Evolutionary conservation across 164 flowering plant genomes (phyloP).

Genomic region (Hamamelis virginiana): DNA sequence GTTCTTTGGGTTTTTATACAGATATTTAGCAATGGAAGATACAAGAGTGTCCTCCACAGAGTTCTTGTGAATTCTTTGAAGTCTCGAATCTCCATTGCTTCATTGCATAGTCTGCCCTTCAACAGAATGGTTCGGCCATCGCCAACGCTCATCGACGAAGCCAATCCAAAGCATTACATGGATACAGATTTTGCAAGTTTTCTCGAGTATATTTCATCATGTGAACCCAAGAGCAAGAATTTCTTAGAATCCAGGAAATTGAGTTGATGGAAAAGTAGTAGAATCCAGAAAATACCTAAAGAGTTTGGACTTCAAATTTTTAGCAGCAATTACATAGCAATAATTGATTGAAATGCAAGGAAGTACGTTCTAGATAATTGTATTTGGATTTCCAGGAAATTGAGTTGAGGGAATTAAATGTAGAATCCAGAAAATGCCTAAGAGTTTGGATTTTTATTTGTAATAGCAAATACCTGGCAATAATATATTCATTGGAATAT

Average conservation of each 20-base stretch:
- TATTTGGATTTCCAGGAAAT: too few species aligned
- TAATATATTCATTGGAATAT: too few species aligned
- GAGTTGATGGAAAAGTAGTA: slow-evolving; percentile 6
- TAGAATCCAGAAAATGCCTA: too few species aligned
- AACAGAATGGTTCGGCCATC: slow-evolving; percentile 45
- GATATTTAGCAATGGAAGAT: slow-evolving; percentile 91
- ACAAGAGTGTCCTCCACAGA: slow-evolving; percentile 81
- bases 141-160: slow-evolving; percentile 44
- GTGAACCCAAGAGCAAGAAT: slow-evolving; percentile 60
- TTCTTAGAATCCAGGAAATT: slow-evolving; percentile 74
- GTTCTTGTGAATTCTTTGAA: slow-evolving; percentile 55
- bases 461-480: too few species aligned
- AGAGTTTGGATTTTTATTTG: too few species aligned
- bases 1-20: slow-evolving; percentile 18
- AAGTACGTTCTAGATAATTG: too few species aligned
- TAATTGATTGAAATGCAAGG: too few species aligned
- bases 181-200: slow-evolving; percentile 71
- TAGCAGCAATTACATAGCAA: too few species aligned
- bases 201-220: slow-evolving; percentile 51
- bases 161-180: slow-evolving; percentile 61
- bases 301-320: too few species aligned
- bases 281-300: too few species aligned
- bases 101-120: slow-evolving; percentile 67
- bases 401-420: too few species aligned
- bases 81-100: slow-evolving; percentile 66